Conservation (phyloP, 2,329 filamentous ascomycete species). For the Cladosporium sphaerospermum region DNA sequence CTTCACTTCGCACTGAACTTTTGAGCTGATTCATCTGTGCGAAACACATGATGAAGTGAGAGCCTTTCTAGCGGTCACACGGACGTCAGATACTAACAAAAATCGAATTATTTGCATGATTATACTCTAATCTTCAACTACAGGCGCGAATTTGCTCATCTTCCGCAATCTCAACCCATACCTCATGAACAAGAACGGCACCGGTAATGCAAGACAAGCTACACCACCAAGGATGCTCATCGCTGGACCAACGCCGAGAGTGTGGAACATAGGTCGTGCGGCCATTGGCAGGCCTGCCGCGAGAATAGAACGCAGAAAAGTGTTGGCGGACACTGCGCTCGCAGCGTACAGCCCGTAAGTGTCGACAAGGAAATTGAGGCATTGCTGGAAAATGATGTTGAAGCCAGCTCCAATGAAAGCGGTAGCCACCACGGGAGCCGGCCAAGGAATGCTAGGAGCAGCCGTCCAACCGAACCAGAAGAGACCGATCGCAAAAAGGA, state of each 20-base stretch:
- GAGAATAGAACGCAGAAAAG: constrained; percentile 41
- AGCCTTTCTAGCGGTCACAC: no score
- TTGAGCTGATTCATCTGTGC: no score
- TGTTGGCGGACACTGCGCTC: constrained; percentile 45
- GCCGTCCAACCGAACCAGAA: constrained; percentile 38
- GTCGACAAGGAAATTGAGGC: constrained; percentile 41
- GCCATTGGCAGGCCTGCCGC: constrained; percentile 33
- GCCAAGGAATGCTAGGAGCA: constrained; percentile 34
- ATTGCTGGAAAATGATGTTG: constrained; percentile 44
- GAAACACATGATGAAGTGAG: no score
- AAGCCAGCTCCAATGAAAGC: constrained; percentile 43
- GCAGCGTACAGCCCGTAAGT: constrained; percentile 35
- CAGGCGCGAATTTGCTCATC: constrained; percentile 41
- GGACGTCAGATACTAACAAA: constrained; percentile 33
- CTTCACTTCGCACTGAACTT: no score
- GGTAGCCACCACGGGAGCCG: constrained; percentile 35
- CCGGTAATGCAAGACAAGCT: constrained; percentile 34
- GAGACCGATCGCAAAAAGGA: constrained; percentile 36
- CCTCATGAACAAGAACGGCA: constrained; percentile 42
- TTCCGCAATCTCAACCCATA: constrained; percentile 36
- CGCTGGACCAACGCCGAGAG: constrained; percentile 38
- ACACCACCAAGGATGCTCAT: constrained; percentile 38
- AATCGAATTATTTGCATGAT: constrained; percentile 37
- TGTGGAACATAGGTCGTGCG: constrained; percentile 36
- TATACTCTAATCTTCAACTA: constrained; percentile 22